These are phyloP conservation scores for Amaranthus tricolor DNA, from an alignment of 179 eudicot species.

Conservation along the genomic window DNA sequence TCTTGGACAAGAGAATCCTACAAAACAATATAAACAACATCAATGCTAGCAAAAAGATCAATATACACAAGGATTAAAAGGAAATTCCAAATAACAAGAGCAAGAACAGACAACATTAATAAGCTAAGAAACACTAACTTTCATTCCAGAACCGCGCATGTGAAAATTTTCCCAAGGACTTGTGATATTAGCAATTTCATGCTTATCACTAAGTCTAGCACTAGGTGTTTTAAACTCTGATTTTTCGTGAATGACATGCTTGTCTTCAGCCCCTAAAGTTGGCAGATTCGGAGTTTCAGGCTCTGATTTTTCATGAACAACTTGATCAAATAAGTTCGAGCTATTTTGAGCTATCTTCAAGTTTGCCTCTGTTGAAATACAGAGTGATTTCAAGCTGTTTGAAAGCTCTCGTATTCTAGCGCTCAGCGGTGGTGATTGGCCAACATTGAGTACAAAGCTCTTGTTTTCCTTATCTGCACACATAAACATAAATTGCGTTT, in stretches of 20 bases:
- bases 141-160: slow-evolving; percentile 51
- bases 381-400: slow-evolving; percentile 55
- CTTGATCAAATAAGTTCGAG: slow-evolving; percentile 24
- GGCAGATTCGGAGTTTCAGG: slow-evolving; percentile 57
- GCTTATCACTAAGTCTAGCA: slow-evolving; percentile 22
- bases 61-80: neutral
- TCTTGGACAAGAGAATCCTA: slow-evolving; percentile 69
- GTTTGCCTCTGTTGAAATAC: slow-evolving; percentile 49
- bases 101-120: neutral
- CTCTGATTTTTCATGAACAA: slow-evolving; percentile 37
- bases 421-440: slow-evolving; percentile 69
- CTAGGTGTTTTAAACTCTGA: slow-evolving; percentile 66
- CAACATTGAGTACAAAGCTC: slow-evolving; percentile 15
- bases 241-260: slow-evolving; percentile 29
- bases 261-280: neutral
- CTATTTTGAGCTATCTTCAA: slow-evolving; percentile 35
- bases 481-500: slow-evolving; percentile 9
- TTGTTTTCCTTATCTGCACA: slow-evolving; percentile 49
- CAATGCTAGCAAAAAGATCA: neutral
- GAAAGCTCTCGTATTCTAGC: slow-evolving; percentile 53
- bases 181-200: slow-evolving; percentile 25
- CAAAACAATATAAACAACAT: slow-evolving; percentile 8
- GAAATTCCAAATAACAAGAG: neutral
- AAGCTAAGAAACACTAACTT: slow-evolving; percentile 41
- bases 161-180: slow-evolving; percentile 52